phyloP scores from a whole-genome alignment of 257 asterid species.

The Lycium barbarum region DNA sequence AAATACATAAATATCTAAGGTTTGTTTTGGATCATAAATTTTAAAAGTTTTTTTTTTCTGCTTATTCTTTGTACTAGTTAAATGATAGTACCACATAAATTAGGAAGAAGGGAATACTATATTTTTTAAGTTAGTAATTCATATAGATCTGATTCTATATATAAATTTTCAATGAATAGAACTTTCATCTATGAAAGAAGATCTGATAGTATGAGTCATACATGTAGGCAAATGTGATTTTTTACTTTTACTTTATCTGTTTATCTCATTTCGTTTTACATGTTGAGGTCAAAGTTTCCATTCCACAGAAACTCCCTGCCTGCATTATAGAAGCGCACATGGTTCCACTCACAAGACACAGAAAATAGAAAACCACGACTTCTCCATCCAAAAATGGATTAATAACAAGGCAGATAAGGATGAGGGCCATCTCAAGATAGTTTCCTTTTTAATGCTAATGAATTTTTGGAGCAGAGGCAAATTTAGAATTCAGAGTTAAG shows the following conservation, averaged over 20 bases:
- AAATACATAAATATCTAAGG: no score
- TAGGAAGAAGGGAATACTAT: no score
- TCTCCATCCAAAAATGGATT: not conserved
- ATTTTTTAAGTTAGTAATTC: not conserved
- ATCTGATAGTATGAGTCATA: not conserved
- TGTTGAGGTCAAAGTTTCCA: not conserved
- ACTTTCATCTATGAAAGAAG: not conserved
- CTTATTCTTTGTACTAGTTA: no score
- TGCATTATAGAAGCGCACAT: conserved; percentile 19
- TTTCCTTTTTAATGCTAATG: not conserved
- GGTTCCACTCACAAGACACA: not conserved
- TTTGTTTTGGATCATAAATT: no score
- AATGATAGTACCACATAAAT: no score
- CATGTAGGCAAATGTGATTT: not conserved
- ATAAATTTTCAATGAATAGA: not conserved
- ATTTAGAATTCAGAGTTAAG: no score
- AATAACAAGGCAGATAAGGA: not conserved
- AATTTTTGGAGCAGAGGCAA: not conserved
- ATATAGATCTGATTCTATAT: not conserved
- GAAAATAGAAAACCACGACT: conserved; percentile 2
- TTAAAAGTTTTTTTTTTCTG: no score
- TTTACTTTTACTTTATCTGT: not conserved
- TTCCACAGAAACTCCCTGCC: not conserved
- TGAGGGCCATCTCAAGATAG: not conserved
- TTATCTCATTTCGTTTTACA: not conserved